Conservation (phyloP, 2,329 filamentous ascomycete genomes). For the Pseudogymnoascus sp. region DNA sequence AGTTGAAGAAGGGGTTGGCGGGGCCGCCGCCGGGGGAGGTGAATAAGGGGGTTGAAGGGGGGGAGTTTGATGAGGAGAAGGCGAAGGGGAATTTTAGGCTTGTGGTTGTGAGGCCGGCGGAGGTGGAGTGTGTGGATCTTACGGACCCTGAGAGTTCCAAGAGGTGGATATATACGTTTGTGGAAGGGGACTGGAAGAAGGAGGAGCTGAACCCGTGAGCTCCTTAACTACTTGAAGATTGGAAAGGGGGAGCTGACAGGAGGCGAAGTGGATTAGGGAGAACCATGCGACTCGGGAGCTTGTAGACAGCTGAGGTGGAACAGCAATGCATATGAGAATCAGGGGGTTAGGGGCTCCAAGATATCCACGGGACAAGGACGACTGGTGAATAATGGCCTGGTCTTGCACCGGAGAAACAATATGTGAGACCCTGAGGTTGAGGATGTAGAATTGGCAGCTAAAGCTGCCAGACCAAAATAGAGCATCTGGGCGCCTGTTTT, state of each 20-base stretch:
- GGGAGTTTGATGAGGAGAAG: constrained; percentile 46
- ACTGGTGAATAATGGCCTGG: not conserved
- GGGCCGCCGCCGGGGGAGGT: constrained; percentile 56
- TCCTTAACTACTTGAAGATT: not conserved
- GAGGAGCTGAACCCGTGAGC: constrained; percentile 29
- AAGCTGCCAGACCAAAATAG: not conserved
- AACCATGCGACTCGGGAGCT: not conserved
- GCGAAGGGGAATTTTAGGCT: constrained; percentile 66
- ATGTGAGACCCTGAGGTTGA: not conserved
- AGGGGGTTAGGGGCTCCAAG: not conserved
- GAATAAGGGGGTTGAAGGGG: constrained; percentile 23
- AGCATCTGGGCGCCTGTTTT: not conserved
- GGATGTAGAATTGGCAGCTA: not conserved
- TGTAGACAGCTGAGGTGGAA: not conserved
- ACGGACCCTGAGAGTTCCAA: constrained; percentile 46
- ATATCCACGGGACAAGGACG: not conserved
- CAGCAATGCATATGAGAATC: not conserved
- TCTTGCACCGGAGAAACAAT: not conserved
- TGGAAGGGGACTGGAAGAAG: constrained; percentile 46
- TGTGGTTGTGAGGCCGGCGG: constrained; percentile 72
- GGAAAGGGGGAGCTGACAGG: constrained; percentile 5
- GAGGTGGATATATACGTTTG: constrained; percentile 51
- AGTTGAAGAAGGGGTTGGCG: constrained; percentile 62
- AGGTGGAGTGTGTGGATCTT: constrained; percentile 58
- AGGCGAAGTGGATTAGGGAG: not conserved